These are phyloP conservation scores for Beauveria medogensis DNA, from an alignment of 2,329 filamentous ascomycete genomes.

Conservation along the genomic window DNA sequence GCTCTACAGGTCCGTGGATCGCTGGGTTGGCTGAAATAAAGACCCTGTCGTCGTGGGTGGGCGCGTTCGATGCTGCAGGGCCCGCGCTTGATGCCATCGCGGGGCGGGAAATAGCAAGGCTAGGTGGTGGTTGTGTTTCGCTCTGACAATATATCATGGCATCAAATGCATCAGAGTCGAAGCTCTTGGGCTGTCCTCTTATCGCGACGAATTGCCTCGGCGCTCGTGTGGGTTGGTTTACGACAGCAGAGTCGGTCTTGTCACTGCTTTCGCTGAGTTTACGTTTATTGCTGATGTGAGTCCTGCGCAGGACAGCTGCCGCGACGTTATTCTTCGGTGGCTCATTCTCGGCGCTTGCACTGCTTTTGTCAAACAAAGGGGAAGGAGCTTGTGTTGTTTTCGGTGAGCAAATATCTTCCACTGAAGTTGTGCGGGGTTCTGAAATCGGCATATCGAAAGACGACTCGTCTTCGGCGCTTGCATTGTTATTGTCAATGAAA, in stretches of 20 bases:
- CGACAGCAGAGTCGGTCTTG: background rate
- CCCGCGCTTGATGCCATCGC: background rate
- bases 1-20: conserved; percentile 36
- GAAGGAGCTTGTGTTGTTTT: background rate
- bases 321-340: background rate
- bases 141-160: conserved; percentile 12
- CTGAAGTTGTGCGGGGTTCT: background rate
- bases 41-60: conserved; percentile 21
- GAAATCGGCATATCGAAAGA: background rate
- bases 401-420: background rate
- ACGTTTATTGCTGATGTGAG: background rate
- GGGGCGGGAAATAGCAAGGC: conserved; percentile 2
- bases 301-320: background rate
- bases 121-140: background rate
- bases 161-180: conserved; percentile 15
- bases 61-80: background rate
- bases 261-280: background rate
- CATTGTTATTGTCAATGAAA: background rate
- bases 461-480: background rate
- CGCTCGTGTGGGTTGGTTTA: background rate
- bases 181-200: background rate
- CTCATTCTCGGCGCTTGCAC: background rate
- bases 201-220: background rate
- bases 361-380: background rate
- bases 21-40: conserved; percentile 44